Percentiles rank a stretch among this genome's conserved stretches.
Evolutionary conservation across 148 eudicot genomes (phyloP).

Genomic region (Diospyros kaki): DNA sequence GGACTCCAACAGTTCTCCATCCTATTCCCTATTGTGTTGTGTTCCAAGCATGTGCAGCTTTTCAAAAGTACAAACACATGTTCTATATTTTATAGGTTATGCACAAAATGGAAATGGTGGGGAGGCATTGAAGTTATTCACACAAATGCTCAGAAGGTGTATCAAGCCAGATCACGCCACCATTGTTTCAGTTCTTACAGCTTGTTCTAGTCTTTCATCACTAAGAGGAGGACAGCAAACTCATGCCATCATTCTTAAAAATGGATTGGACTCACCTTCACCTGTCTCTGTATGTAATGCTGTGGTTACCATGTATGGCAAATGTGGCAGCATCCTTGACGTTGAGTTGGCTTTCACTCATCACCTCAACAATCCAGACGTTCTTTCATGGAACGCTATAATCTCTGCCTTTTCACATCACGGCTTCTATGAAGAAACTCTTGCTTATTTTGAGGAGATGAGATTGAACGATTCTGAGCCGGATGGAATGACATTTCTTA

Average conservation of each 20-base stretch:
- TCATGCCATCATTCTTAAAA: constrained; percentile 26
- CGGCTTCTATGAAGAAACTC: constrained; percentile 34
- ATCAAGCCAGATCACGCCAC: constrained; percentile 34
- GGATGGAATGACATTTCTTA: constrained; percentile 38
- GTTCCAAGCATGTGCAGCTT: background rate
- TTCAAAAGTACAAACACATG: background rate
- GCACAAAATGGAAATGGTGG: constrained; percentile 28
- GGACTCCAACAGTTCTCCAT: too few relatives aligned
- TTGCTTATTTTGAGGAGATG: constrained; percentile 27
- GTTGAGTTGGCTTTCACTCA: constrained; percentile 30
- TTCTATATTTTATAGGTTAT: constrained; percentile 29
- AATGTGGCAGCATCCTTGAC: constrained; percentile 34
- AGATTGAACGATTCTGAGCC: constrained; percentile 22
- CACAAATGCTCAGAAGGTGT: constrained; percentile 25
- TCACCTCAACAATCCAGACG: constrained; percentile 30
- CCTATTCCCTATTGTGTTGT: too few relatives aligned
- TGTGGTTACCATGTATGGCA: constrained; percentile 38
- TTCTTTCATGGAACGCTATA: constrained; percentile 48
- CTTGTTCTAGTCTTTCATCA: constrained; percentile 34
- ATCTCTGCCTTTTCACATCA: constrained; percentile 40
- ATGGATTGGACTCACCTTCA: constrained; percentile 12
- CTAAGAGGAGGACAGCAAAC: constrained; percentile 29
- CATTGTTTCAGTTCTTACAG: constrained; percentile 32
- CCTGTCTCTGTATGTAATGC: constrained; percentile 32
- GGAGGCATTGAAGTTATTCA: constrained; percentile 28